phyloP scores from a whole-genome alignment of 805 yeast genomes.

The Candida morakotiae region DNA sequence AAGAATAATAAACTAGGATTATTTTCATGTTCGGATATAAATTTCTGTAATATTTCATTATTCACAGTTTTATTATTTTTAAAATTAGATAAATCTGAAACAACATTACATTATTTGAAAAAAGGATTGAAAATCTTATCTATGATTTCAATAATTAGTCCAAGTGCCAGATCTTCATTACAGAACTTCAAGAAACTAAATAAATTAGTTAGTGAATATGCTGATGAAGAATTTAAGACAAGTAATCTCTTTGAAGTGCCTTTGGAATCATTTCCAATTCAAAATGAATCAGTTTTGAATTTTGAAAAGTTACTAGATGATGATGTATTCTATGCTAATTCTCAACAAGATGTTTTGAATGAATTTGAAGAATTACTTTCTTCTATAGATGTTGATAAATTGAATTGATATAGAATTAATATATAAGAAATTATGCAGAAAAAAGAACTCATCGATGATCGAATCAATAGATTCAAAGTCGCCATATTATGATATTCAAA shows the following conservation, averaged over 20 bases:
- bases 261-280: constrained; percentile 8
- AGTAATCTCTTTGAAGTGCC: constrained; percentile 6
- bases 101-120: constrained; percentile 11
- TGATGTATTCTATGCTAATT: background rate
- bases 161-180: constrained; percentile 12
- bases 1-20: constrained; percentile 12
- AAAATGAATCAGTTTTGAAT: constrained; percentile 1
- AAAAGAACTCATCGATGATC: background rate
- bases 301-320: background rate
- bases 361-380: constrained; percentile 6
- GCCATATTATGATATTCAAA: constrained; percentile 26
- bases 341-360: constrained; percentile 5
- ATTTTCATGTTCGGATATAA: constrained; percentile 14
- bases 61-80: constrained; percentile 12
- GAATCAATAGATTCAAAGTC: constrained; percentile 13
- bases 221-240: constrained; percentile 7
- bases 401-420: background rate
- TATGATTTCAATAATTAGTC: constrained; percentile 11
- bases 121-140: constrained; percentile 12
- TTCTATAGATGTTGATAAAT: constrained; percentile 5
- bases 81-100: constrained; percentile 12
- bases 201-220: constrained; percentile 7
- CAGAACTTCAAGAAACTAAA: constrained; percentile 8
- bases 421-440: background rate
- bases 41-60: constrained; percentile 13